Percentiles rank a stretch among this genome's conserved stretches.
phyloP scores from a whole-genome alignment of 2,329 filamentous ascomycete genomes.

The Fusarium decemcellulare region DNA sequence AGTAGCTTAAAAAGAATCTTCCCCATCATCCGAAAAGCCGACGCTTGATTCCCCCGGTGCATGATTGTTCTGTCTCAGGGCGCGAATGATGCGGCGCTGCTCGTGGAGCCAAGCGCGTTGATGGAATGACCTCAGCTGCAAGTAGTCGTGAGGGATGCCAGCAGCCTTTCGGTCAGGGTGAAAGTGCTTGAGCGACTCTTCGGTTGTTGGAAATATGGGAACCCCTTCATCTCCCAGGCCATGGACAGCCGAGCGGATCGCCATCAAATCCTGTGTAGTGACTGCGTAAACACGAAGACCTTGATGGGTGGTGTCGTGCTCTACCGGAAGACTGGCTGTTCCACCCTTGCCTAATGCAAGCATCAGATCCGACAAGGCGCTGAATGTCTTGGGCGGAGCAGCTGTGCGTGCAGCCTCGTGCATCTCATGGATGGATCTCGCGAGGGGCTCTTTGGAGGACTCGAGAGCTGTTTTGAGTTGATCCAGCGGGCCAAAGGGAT shows the following conservation, averaged over 20 bases:
- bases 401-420: not conserved
- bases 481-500: not conserved
- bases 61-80: not conserved
- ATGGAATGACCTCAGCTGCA: not conserved
- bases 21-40: too few species aligned
- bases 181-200: not conserved
- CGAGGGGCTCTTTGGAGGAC: not conserved
- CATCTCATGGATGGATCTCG: not conserved
- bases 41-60: too few species aligned
- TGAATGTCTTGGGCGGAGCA: not conserved
- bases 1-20: too few species aligned
- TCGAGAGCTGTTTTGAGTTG: not conserved
- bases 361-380: not conserved
- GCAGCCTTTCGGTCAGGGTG: too few species aligned
- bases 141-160: not conserved
- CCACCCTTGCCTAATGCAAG: not conserved
- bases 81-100: not conserved
- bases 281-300: not conserved
- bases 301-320: not conserved
- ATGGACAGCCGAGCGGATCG: not conserved
- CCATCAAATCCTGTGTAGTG: not conserved
- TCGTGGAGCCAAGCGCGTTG: not conserved
- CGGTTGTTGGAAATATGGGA: not conserved
- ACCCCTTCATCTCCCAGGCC: not conserved
- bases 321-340: not conserved